phyloP scores from a whole-genome alignment of 2,329 filamentous ascomycete genomes.

The Colletotrichum phormii region DNA sequence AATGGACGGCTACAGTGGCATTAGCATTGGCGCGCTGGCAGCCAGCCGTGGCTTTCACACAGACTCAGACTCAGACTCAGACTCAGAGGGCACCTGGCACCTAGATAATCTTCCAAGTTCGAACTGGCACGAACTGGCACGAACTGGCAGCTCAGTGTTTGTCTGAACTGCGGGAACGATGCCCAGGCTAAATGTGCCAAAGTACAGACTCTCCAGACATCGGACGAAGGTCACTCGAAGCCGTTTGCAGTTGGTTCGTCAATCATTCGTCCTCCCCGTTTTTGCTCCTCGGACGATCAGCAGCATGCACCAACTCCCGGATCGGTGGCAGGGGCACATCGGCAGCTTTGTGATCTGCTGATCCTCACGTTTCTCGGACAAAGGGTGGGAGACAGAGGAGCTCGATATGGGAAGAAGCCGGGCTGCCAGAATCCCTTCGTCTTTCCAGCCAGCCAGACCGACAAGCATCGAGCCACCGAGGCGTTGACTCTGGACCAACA shows the following conservation, averaged over 20 bases:
- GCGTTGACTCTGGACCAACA: slow-evolving; percentile 4
- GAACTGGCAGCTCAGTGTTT: not conserved
- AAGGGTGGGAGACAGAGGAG: slow-evolving; percentile 6
- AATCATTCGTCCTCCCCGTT: not conserved
- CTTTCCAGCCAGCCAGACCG: not conserved
- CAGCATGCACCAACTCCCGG: slow-evolving; percentile 16
- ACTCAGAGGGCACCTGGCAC: not conserved
- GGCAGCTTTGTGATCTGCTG: slow-evolving; percentile 21
- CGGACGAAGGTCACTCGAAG: slow-evolving; percentile 1
- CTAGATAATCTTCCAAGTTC: not conserved
- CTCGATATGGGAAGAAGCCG: slow-evolving; percentile 1
- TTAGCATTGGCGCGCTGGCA: not conserved
- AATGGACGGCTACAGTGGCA: slow-evolving; percentile 20
- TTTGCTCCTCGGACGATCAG: slow-evolving; percentile 10
- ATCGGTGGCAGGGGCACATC: slow-evolving; percentile 26
- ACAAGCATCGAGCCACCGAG: slow-evolving; percentile 13
- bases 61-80: too few relatives aligned
- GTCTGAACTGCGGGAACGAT: not conserved
- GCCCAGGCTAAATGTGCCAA: not conserved
- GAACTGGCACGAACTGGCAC: not conserved
- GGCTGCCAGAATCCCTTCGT: slow-evolving; percentile 1
- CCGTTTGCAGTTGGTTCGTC: slow-evolving; percentile 15
- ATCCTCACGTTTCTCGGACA: slow-evolving; percentile 4
- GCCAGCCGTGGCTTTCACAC: not conserved
- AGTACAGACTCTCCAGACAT: not conserved